Evolutionary conservation across 2,329 filamentous ascomycete genomes (phyloP), one percentile per base, ranked within the genome.

Genomic region (Metarhizium sp.): DNA sequence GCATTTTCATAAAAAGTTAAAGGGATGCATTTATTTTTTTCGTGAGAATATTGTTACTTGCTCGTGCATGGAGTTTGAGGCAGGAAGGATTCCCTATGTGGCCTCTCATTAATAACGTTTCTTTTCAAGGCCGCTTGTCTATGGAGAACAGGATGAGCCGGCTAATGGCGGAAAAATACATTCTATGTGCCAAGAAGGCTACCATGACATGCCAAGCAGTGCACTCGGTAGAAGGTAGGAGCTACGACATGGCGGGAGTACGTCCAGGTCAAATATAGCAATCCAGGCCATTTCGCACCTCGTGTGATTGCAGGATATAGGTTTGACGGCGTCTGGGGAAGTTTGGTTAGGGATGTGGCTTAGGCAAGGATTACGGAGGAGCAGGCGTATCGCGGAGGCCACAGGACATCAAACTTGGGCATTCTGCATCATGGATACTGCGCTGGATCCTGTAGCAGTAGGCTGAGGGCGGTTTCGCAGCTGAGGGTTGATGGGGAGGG

Each of bases 1-100:
- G 36, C 46, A 54, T 54, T 50, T 54, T 36, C 52, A 50, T 43
- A 45, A 54, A 48, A 43, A 54, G 52, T 50, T 34, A 30, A 13
- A 42, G 11, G 40, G 16, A 18, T 54, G 46, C 46, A 32, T 52
- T 46, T 36, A 5, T 34, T 34, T 47, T 45, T 18, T 14, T 32
- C 34, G 36, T 34, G 30, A 48, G 30, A 25, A 47, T 45, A 34
- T 29, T n/a, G 11, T 47, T 48, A n/a, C 40, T 47, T 48, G 42
- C 51, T 36, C 51, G 14, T 34, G 18, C 18, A 47, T 29, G 34
- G n/a, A 20, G 43, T 38, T 45, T 10, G 51, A 40, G 43, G n/a
- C 18, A 20, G 42, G n/a, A 45, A 45, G 18, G 42, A 18, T 10
- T 45, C 14, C 4, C 42, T 16, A 5, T 11, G 16, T 20, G 42